Evolutionary conservation across 345 rosid genomes (phyloP).

Genomic region (Barbarea vulgaris): DNA sequence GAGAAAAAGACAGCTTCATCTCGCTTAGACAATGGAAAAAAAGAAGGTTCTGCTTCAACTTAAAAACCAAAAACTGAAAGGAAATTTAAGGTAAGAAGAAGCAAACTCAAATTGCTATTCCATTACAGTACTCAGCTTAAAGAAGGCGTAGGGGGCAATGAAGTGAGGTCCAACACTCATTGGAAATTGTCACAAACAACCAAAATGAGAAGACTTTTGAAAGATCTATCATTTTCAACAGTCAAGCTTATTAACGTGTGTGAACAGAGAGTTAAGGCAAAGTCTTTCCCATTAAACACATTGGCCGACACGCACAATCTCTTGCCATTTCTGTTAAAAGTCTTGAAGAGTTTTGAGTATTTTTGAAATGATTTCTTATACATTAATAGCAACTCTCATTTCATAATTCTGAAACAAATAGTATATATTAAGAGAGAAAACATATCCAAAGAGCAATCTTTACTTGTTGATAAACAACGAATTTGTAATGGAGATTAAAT

Average conservation of each 20-base stretch:
- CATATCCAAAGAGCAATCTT: too few species aligned
- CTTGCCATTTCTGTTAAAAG: neutral
- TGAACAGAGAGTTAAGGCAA: neutral
- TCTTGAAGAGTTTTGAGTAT: neutral
- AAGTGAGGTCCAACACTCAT: neutral
- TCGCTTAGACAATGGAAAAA: slow-evolving; percentile 7
- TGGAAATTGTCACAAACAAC: neutral
- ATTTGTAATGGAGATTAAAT: too few species aligned
- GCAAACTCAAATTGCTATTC: slow-evolving; percentile 13
- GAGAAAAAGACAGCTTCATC: slow-evolving; percentile 33
- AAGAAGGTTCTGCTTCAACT: neutral
- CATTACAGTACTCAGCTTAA: neutral
- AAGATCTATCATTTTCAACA: neutral
- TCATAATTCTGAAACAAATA: too few species aligned
- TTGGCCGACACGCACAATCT: neutral
- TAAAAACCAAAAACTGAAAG: neutral
- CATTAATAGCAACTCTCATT: too few species aligned
- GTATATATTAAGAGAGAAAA: too few species aligned
- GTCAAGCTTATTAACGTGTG: neutral
- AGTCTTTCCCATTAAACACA: neutral
- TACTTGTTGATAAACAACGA: too few species aligned
- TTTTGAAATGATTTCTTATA: too few species aligned
- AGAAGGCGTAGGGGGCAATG: neutral
- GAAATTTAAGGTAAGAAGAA: slow-evolving; percentile 5
- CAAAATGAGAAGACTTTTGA: neutral